Evolutionary conservation across 2,329 filamentous ascomycete species (phyloP), one percentile per base, ranked within the genome.

Genomic region (Clarireedia hainanense): DNA sequence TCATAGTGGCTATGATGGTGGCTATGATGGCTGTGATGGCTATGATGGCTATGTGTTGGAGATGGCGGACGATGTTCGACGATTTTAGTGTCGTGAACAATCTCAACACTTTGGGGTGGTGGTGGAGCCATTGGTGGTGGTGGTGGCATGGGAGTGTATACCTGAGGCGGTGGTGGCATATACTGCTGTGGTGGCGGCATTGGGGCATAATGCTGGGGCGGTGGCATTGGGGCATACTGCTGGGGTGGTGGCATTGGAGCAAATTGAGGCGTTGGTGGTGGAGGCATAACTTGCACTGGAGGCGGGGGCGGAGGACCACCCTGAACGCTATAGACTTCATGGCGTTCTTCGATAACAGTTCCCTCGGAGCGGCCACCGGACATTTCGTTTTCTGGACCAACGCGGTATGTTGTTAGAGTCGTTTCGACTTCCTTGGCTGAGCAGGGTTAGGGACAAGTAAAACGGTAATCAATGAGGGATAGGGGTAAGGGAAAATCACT

Each of bases 301-400:
- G 64, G 61, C 27, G 59, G 60, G 1, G 66, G 63, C 6, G 69
- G 62, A 4, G 58, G 48, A 5, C 58, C 46, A 47, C 48, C 58
- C 9, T 65, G 64, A 6, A 67, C 57, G 7, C 66, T 66, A 60
- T 74, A 70, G 3, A 76, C 57, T 77, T 77, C 59, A 72, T 71
- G 56, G 58, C 73, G 75, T 66, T 82, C 78, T 64, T 80, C 75
- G 37, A 77, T 56, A 12, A 80, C 58, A 17, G 73, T 73, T 49
- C 74, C 77, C 34, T 73, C 71, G 42, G 79, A 77, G 56, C 77
- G 74, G 51, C 74, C 71, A 23, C 73, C 72, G 42, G 70, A 60
- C 60, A 67, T 67, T 59, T 67, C 58, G 36, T 50, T 45, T 60
- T 64, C 66, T 66, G 57, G 49, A 52, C 26, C 52, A 50, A 64